Conservation (phyloP, 352 stramenopile species). For the Globisporangium acanthophoron region DNA sequence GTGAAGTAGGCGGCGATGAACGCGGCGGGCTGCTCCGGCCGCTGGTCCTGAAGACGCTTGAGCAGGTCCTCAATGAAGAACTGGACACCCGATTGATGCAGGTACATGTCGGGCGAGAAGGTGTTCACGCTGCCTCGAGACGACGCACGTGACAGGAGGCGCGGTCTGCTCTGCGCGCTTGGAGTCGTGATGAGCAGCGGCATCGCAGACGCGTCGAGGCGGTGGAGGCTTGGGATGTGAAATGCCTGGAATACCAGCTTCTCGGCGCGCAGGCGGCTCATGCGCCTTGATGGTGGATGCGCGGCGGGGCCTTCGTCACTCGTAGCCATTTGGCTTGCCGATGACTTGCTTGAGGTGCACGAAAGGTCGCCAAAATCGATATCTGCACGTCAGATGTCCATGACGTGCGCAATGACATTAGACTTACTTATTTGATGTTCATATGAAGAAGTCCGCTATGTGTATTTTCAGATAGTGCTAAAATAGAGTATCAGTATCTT, state of each 20-base stretch:
- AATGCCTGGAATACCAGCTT: conserved; percentile 33
- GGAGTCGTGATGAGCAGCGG: background rate
- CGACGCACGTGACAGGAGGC: conserved; percentile 12
- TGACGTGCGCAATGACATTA: too few relatives aligned
- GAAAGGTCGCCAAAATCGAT: background rate
- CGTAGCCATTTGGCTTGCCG: too few relatives aligned
- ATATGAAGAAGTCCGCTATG: too few relatives aligned
- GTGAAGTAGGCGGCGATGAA: conserved; percentile 48
- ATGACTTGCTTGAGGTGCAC: too few relatives aligned
- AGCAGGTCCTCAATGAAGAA: conserved; percentile 56
- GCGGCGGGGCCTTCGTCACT: too few relatives aligned
- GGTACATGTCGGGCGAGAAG: conserved; percentile 32
- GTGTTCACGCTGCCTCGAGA: conserved; percentile 15
- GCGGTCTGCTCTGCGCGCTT: conserved; percentile 4
- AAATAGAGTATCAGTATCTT: too few relatives aligned
- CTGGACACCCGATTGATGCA: conserved; percentile 47
- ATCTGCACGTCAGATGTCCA: background rate
- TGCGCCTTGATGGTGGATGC: background rate
- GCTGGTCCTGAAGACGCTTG: conserved; percentile 42
- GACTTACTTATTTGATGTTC: too few relatives aligned
- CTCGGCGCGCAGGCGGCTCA: conserved; percentile 43
- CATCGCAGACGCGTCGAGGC: background rate
- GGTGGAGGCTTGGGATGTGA: conserved; percentile 16
- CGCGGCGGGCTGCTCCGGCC: conserved; percentile 24
- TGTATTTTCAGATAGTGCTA: too few relatives aligned